phyloP scores from a whole-genome alignment of 139 green algal genomes.

The Desmodesmus armatus region DNA sequence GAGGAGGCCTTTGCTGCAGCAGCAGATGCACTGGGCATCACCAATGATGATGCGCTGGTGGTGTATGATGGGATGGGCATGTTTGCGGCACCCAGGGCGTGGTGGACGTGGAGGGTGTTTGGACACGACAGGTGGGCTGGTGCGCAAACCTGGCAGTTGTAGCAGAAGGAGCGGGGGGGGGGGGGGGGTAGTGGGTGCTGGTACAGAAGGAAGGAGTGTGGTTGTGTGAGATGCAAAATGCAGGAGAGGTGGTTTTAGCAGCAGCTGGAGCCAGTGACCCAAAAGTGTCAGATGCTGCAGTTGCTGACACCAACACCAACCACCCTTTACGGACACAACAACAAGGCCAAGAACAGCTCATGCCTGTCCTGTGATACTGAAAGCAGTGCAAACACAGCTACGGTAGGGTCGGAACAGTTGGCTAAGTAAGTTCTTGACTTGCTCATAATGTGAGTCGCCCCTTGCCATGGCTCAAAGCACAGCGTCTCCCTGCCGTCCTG shows the following conservation, averaged over 20 bases:
- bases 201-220: neutral
- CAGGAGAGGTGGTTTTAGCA: neutral
- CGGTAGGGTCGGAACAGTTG: too few species aligned
- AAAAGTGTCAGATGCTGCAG: neutral
- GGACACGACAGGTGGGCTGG: slow-evolving; percentile 7
- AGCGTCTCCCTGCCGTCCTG: slow-evolving; percentile 47
- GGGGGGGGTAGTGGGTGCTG: too few species aligned
- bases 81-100: slow-evolving; percentile 88
- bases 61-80: slow-evolving; percentile 93
- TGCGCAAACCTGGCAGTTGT: neutral
- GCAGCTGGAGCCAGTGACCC: neutral
- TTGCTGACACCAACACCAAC: too few species aligned
- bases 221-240: neutral
- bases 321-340: too few species aligned
- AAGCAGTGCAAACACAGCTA: too few species aligned
- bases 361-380: too few species aligned
- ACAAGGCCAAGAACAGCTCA: too few species aligned
- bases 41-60: slow-evolving; percentile 72
- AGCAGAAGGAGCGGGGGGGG: neutral
- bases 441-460: too few species aligned
- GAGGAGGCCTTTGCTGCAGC: slow-evolving; percentile 84
- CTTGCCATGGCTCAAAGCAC: too few species aligned
- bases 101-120: slow-evolving; percentile 85
- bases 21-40: slow-evolving; percentile 84
- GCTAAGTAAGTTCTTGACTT: too few species aligned